Evolutionary conservation across 768 basidiomycete species (phyloP).

Genomic region (Boletus pseudo-olivaceus): DNA sequence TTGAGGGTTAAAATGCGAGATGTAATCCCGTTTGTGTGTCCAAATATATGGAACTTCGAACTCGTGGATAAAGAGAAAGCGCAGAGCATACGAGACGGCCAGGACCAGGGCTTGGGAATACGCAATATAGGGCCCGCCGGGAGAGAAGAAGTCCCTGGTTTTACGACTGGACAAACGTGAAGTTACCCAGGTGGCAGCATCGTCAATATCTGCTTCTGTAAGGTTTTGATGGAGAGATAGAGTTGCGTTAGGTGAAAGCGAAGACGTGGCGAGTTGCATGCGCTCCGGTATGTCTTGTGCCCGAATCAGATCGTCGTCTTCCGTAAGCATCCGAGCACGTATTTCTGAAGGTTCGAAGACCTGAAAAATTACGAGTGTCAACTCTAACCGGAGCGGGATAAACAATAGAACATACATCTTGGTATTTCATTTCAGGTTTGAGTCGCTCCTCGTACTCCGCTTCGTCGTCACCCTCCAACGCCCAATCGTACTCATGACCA

Average conservation of each 20-base stretch:
- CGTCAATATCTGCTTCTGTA: slow-evolving; percentile 68
- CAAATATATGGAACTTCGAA: slow-evolving; percentile 96
- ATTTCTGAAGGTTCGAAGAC: slow-evolving; percentile 99
- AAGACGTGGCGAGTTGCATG: slow-evolving; percentile 87
- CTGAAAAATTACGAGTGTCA: slow-evolving; percentile 38
- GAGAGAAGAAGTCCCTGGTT: slow-evolving; percentile 68
- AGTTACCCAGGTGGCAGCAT: slow-evolving; percentile 87
- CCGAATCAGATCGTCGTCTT: slow-evolving; percentile 91
- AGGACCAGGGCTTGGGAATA: slow-evolving; percentile 67
- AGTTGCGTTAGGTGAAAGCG: slow-evolving; percentile 65
- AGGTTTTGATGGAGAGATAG: slow-evolving; percentile 60
- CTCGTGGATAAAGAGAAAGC: slow-evolving; percentile 80
- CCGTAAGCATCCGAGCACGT: slow-evolving; percentile 79
- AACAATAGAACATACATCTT: slow-evolving; percentile 55
- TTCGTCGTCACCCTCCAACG: slow-evolving; percentile 77
- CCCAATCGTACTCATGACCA: slow-evolving; percentile 96
- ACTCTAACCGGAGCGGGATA: neutral
- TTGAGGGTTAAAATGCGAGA: slow-evolving; percentile 72
- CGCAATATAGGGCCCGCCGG: slow-evolving; percentile 54
- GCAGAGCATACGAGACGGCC: slow-evolving; percentile 76
- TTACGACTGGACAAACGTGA: slow-evolving; percentile 70
- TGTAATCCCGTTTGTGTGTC: slow-evolving; percentile 89
- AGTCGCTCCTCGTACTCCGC: slow-evolving; percentile 41
- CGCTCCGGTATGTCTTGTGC: slow-evolving; percentile 91
- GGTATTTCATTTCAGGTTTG: slow-evolving; percentile 77